Base-by-base conservation (phyloP, 257 asterid genomes). In the Eucommia ulmoides region DNA sequence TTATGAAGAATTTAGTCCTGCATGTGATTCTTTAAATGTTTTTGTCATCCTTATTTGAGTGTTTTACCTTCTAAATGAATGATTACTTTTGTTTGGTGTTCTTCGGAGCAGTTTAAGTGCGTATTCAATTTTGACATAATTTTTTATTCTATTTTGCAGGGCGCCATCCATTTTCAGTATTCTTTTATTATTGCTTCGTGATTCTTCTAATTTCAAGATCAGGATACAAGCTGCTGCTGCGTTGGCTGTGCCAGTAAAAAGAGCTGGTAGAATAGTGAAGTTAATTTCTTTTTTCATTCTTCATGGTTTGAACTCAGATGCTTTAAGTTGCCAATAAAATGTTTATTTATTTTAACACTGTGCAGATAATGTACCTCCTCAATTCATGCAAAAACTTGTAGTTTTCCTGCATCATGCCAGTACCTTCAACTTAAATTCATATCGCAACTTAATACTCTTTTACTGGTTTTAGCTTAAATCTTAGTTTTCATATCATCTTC, bases 221-320 rank as follows among this genome's bases (percentile, higher is more conserved):
- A 67, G 93, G 82, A 84, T 88, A 75, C 97, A 88, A 72, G 97
- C 95, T 53, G 85, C 93, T 49, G 93, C 95, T 70, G 97, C 97
- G 63, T 74, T 88, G 83, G 82, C 95, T 82, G 97, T 78, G 55
- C 97, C 95, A 59, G 84, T 68, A 64, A 70, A 74, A 63, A 66
- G 77, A 64, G 61, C 70, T 54, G 95, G 94, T 88, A 68, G 75
- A 16, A 65, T 58, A 42, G 20, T 16, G 20, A 29, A 29, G 38
- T 23, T 62, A 20, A 20, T 56, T 65, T 52, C 20, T 16, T n/a
- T 16, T 42, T 16, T 9, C 8, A 3, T 42, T 1, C 0, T 16
- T 18, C 15, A 42, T 42, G 19, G 20, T 42, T 29, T 18, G 1
- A 17, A 16, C 2, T 0, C n/a, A n/a, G n/a, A n/a, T n/a, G n/a